A percentile compares a stretch with the other conserved stretches of the same genome.
phyloP scores from a whole-genome alignment of 2,329 filamentous ascomycete species.

The Aspergillus floridensis region DNA sequence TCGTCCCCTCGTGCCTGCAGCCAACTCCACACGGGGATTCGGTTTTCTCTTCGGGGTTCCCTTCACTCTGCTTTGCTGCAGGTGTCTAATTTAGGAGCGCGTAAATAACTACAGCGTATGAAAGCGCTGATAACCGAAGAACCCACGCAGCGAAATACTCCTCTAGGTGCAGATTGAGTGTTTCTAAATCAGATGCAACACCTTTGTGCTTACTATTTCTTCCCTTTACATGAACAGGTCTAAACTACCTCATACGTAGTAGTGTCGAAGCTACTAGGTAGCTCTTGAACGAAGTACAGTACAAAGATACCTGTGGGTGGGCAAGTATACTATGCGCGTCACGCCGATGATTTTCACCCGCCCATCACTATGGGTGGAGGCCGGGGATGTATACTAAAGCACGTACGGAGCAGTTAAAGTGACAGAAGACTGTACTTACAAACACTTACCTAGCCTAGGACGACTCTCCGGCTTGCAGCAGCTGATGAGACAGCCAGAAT shows the following conservation, averaged over 20 bases:
- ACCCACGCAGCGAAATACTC: neutral
- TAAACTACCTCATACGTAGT: neutral
- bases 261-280: no score
- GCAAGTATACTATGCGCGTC: neutral
- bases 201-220: no score
- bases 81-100: neutral
- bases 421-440: no score
- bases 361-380: conserved; percentile 7
- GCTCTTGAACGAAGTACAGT: no score
- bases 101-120: neutral
- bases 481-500: neutral
- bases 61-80: neutral
- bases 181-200: no score
- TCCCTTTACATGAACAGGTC: neutral
- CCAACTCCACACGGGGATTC: conserved; percentile 4
- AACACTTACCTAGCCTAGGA: neutral
- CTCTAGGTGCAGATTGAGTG: no score
- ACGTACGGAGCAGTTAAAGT: no score
- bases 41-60: neutral
- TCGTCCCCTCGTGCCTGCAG: conserved; percentile 9
- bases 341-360: conserved; percentile 8
- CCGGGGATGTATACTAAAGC: neutral
- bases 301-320: neutral
- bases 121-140: conserved; percentile 2
- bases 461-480: neutral